phyloP scores from a whole-genome alignment of 2,329 filamentous ascomycete genomes.

The Penicillium sp. region DNA sequence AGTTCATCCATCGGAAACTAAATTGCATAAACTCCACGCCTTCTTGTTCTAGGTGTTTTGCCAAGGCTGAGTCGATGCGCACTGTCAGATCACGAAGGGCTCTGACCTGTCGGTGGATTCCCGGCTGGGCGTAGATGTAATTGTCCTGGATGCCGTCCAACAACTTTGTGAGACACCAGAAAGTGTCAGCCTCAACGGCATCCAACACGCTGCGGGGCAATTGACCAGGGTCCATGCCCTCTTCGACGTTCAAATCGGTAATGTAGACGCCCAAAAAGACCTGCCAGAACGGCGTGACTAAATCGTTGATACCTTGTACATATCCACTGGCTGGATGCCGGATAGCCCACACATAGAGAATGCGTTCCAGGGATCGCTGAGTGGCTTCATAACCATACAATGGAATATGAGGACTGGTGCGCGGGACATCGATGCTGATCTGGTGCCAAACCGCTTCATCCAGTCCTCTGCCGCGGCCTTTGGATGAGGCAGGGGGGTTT shows the following conservation, averaged over 20 bases:
- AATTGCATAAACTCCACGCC: slow-evolving; percentile 99
- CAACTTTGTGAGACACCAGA: slow-evolving; percentile 97
- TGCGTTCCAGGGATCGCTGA: slow-evolving; percentile 88
- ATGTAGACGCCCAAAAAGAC: slow-evolving; percentile 95
- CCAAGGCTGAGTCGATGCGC: slow-evolving; percentile 79
- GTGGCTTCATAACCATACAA: slow-evolving; percentile 96
- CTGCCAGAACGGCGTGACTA: slow-evolving; percentile 97
- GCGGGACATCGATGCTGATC: slow-evolving; percentile 96
- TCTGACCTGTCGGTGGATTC: slow-evolving; percentile 90
- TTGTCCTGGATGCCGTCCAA: slow-evolving; percentile 99
- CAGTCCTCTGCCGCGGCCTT: slow-evolving; percentile 69
- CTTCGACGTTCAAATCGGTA: slow-evolving; percentile 87
- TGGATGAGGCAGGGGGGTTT: slow-evolving; percentile 44
- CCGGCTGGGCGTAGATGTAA: slow-evolving; percentile 96
- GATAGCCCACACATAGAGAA: slow-evolving; percentile 96
- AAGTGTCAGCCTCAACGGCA: slow-evolving; percentile 95
- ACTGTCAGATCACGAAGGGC: slow-evolving; percentile 87
- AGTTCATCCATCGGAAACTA: slow-evolving; percentile 99
- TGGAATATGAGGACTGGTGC: slow-evolving; percentile 93
- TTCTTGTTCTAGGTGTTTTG: slow-evolving; percentile 86
- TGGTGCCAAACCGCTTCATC: slow-evolving; percentile 99
- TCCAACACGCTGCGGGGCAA: slow-evolving; percentile 87
- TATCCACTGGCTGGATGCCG: slow-evolving; percentile 96
- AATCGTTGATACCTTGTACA: slow-evolving; percentile 97
- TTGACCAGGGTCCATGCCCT: slow-evolving; percentile 95